These are phyloP conservation scores for Scenedesmus sp. DNA, from an alignment of 163 green algal species.

Conservation along the genomic window DNA sequence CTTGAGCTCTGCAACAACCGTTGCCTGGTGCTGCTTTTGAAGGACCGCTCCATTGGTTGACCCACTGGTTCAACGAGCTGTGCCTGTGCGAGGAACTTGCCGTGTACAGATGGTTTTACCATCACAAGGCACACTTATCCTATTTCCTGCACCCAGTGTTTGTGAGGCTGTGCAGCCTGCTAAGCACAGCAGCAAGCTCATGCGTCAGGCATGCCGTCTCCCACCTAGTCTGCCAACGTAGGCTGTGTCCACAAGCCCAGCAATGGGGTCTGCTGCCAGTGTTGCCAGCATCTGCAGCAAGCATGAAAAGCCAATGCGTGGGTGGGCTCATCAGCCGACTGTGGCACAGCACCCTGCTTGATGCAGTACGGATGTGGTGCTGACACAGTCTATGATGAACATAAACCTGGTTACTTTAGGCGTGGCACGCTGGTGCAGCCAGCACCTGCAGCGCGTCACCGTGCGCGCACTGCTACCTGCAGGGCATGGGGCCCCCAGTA, in stretches of 20 bases:
- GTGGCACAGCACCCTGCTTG: neutral
- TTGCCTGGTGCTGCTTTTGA: too few species aligned
- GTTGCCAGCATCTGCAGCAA: slow-evolving; percentile 52
- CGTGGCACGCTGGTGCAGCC: neutral
- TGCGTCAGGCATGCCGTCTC: neutral
- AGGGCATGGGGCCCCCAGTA: neutral
- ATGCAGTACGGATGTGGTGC: neutral
- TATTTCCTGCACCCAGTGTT: neutral
- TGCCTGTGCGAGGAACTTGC: too few species aligned
- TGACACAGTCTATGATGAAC: neutral
- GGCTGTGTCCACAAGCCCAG: slow-evolving; percentile 54
- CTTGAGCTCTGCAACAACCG: too few species aligned
- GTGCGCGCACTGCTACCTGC: neutral
- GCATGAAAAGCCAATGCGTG: neutral
- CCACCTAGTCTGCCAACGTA: slow-evolving; percentile 43
- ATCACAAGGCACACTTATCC: too few species aligned
- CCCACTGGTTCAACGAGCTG: too few species aligned
- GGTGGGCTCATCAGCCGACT: too few species aligned
- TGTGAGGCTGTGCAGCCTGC: neutral
- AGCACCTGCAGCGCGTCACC: neutral
- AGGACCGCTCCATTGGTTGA: too few species aligned
- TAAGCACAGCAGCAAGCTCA: neutral
- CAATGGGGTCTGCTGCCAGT: slow-evolving; percentile 50
- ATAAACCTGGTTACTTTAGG: neutral
- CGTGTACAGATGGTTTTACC: too few species aligned